Evolutionary conservation across 73 alveolate species (phyloP), one percentile per base, ranked within the genome.

Genomic region (Paramecium biaurelia): DNA sequence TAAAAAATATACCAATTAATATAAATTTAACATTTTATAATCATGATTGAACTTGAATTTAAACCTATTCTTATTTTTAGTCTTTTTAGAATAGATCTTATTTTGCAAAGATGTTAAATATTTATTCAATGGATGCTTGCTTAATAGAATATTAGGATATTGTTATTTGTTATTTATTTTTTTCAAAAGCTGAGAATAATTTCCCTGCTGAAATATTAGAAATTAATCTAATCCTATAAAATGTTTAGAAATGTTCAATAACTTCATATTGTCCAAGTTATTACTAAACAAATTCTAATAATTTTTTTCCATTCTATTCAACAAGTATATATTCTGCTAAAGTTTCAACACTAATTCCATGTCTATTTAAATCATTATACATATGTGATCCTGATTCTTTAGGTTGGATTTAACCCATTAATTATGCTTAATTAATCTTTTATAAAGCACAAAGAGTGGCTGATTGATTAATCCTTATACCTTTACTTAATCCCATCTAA

Each of bases 81-180:
- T 53, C 68, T 67, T 41, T 47, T 8, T 21, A 26, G 43, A 26
- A 18, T 24, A 79, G 47, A 41, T 43, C 94, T 76, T 94, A 76
- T 20, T 87, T 92, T 5, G 98, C 97, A 85, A 95, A 95, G 45
- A 92, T 92, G 72, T 95, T 95, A 92, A 95, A 95, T 34, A 95
- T 95, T 79, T 95, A 96, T 42, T 95, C 98, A 15, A 95, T 92
- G 21, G 98, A 93, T 9, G 98, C 95, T 92, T 92, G 94, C 23
- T 95, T 94, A 15, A 95, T 63, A 9, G 96, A 90, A 84, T 95
- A 95, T 94, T 96, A 94, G 10, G 95, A 92, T 4, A 96, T 86
- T 24, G 63, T 30, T 63, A 95, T 85, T 57, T 59, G 67, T 58
- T 92, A 92, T 95, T 96, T 96, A 24, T 57, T 57, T n/a, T 93